Percentiles rank a stretch among this genome's conserved stretches.
Evolutionary conservation across 805 yeast genomes (phyloP).

Genomic region (Dipodascopsis uninucleata): DNA sequence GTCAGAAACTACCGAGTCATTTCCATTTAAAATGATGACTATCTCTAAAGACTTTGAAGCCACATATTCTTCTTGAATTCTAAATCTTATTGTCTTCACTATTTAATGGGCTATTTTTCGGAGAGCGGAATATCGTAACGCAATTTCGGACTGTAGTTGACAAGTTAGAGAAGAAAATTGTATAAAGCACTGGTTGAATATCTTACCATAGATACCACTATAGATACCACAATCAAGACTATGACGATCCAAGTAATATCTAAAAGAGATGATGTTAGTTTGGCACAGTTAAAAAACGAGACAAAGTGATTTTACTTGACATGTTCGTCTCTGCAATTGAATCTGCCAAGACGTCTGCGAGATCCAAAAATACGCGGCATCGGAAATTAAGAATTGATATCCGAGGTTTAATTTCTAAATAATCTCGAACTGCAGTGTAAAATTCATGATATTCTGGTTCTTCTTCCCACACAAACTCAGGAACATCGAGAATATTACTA

Average conservation of each 20-base stretch:
- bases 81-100: too few species aligned
- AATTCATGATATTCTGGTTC: conserved; percentile 95
- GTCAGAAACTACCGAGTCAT: too few species aligned
- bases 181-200: too few species aligned
- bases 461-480: conserved; percentile 90
- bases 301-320: conserved; percentile 46
- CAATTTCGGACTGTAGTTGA: too few species aligned
- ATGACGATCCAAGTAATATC: conserved; percentile 83
- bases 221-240: conserved; percentile 70
- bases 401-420: conserved; percentile 89
- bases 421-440: conserved; percentile 83
- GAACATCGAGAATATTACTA: conserved; percentile 88
- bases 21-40: too few species aligned
- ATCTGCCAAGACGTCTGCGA: conserved; percentile 88
- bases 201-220: conserved; percentile 60
- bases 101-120: too few species aligned
- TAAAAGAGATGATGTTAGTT: background rate
- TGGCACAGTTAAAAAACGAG: too few species aligned
- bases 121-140: too few species aligned
- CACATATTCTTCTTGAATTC: too few species aligned
- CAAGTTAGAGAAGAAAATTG: too few species aligned
- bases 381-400: conserved; percentile 91
- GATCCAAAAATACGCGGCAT: conserved; percentile 89
- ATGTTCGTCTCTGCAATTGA: conserved; percentile 91
- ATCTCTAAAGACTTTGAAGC: too few species aligned